Base-by-base conservation (phyloP, 176 grass and related monocot species). In the Juncus effusus region DNA sequence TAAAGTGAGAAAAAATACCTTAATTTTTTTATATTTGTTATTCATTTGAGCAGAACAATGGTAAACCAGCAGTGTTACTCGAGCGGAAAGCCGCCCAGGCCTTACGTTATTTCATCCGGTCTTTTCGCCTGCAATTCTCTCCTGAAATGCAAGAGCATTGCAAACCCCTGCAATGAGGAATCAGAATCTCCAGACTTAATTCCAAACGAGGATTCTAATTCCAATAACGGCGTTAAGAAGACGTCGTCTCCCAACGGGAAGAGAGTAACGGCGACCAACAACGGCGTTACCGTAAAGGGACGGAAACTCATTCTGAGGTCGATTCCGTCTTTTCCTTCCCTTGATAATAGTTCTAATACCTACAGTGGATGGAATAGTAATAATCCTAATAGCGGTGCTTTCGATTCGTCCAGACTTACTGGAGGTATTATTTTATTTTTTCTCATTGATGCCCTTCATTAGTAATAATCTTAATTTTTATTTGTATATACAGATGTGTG, bases 231-330 rank as follows among this genome's bases (percentile, higher is more conserved):
- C 12, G 42, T 63, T 58, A 70, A 81, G 19, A 99, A 87, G 76
- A 93, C 81, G 8, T 83, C 78, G 69, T 99, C 94, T 19, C 94
- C 94, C 16, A 99, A 99, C 16, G 79, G 94, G 40, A 99, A 99
- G 68, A 83, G 94, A 72, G 80, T 99, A 10, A 86, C 94, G 6
- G 82, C 80, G 12, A 91, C 15, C 82, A 80, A 85, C 4, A 99
- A 93, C 70, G 89, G 88, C 57, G 19, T 28, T 28, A 28, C 19
- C 19, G 19, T 28, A 28, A 28, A 28, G 44, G 81, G 88, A 8
- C 79, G 85, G 75, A 99, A 99, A 77, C 61, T 99, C 61, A 90
- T 99, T 65, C 63, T 99, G 56, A 93, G 83, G 83, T 99, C 94
- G 6, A 99, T 99, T 36, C 94, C 94, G 39, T 93, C 88, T 4